These are phyloP conservation scores for Penicillium salamii DNA, from an alignment of 495 filamentous ascomycete genomes.

Conservation along the genomic window DNA sequence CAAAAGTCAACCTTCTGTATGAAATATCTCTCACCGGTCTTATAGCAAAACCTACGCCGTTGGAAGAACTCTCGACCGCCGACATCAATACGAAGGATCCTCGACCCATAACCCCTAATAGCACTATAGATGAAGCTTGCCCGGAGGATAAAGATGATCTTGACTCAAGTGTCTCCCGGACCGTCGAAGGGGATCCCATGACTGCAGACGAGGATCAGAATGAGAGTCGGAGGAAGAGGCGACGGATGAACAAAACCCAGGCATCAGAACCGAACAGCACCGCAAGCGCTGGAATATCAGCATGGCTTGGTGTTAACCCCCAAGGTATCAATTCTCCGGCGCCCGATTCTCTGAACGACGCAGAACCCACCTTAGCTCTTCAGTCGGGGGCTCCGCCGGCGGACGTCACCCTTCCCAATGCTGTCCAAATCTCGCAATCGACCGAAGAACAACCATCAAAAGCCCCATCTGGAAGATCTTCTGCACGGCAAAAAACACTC, in stretches of 20 bases:
- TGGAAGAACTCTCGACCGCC: conserved; percentile 1
- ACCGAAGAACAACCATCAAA: neutral
- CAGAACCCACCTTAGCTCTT: neutral
- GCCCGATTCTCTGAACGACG: neutral
- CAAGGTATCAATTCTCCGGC: neutral
- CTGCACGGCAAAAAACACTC: conserved; percentile 43
- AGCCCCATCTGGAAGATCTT: neutral
- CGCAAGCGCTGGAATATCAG: conserved; percentile 12
- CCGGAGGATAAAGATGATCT: neutral
- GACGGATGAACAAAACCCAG: conserved; percentile 44
- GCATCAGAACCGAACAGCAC: conserved; percentile 4
- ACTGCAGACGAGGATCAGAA: conserved; percentile 40
- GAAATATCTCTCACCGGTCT: conserved; percentile 15
- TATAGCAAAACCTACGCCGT: conserved; percentile 9
- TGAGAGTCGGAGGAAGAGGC: conserved; percentile 45
- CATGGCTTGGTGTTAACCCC: conserved; percentile 18
- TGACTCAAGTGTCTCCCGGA: neutral
- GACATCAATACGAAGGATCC: neutral
- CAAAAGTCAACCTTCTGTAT: neutral
- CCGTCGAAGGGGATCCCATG: neutral
- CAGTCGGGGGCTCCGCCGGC: neutral
- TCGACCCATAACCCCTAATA: neutral
- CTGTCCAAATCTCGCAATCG: neutral
- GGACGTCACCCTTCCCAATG: neutral
- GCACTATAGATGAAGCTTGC: neutral